These are phyloP conservation scores for Gracilaria vermiculophylla DNA, from an alignment of 23 red algal genomes.

Conservation along the genomic window DNA sequence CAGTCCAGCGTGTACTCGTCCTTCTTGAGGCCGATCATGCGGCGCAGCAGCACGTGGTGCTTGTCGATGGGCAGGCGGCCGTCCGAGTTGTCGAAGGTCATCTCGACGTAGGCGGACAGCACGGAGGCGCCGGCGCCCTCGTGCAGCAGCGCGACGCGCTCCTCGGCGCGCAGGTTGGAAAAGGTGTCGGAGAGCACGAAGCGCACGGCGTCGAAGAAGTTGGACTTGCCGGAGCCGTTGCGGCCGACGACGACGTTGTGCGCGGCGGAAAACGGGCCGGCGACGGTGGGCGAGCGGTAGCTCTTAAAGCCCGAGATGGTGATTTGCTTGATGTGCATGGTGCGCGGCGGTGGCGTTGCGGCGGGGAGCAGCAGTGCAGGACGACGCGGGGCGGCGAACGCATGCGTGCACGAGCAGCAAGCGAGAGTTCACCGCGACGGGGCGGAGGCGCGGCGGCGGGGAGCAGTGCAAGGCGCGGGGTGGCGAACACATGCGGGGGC, in stretches of 20 bases:
- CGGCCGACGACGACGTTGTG: conserved; percentile 96
- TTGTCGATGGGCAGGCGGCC: conserved; percentile 88
- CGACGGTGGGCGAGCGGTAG: conserved; percentile 83
- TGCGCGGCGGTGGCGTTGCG: background rate
- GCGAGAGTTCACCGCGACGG: background rate
- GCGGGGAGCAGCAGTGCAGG: too few relatives aligned
- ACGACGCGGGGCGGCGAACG: too few relatives aligned
- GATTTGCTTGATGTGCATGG: conserved; percentile 92
- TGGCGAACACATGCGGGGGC: too few relatives aligned
- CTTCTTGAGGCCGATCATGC: conserved; percentile 95
- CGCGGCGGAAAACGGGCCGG: conserved; percentile 68
- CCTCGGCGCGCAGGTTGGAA: conserved; percentile 82
- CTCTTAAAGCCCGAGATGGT: conserved; percentile 95
- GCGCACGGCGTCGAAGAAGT: conserved; percentile 96
- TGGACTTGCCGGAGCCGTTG: conserved; percentile 95
- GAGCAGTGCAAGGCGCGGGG: too few relatives aligned
- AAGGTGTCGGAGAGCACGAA: conserved; percentile 88
- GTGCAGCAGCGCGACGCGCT: conserved; percentile 90
- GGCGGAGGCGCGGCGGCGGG: background rate
- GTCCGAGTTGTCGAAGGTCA: conserved; percentile 92
- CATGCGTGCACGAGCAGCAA: background rate
- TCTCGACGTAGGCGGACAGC: conserved; percentile 96
- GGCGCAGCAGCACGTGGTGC: conserved; percentile 72
- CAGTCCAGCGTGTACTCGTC: conserved; percentile 97
- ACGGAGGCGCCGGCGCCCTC: conserved; percentile 87